Base-by-base conservation (phyloP, 1,284 basidiomycete species). In the Ustilago shanxiensis region DNA sequence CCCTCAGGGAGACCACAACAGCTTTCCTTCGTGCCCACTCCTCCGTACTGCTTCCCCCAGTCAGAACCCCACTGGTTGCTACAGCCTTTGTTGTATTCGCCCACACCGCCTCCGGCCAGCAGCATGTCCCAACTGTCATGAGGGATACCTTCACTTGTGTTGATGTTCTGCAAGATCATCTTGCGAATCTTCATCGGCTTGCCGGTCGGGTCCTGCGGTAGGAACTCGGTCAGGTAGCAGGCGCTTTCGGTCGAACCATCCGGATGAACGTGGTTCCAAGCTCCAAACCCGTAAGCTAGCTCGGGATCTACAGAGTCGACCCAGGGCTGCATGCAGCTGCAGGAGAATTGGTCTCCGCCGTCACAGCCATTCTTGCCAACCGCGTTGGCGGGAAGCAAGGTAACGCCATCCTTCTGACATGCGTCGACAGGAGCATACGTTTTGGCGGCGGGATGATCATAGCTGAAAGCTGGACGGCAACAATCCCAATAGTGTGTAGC, bases 151-250 rank as follows among this genome's bases (percentile, higher is more conserved):
- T 31, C 28, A 13, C 73, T 71, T 16, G 64, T 71, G 49, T 76
- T 76, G 61, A 76, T 67, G 65, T 71, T 71, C 45, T 76, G 73
- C 28, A 76, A 9, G 22, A 76, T 76, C 53, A 76, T 57, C 58
- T 68, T 71, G 37, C 41, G 39, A 5, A 75, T 52, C 50, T 70
- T 66, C 51, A 75, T 51, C 10, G 66, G 37, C 44, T 75, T 75
- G 39, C 63, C 72, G 20, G 31, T 57, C 11, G 63, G 41, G 31
- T 75, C 72, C 20, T 63, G 44, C 13, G 54, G 54, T 18, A 47
- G 33, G 52, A 76, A 71, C 41, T 71, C 58, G 54, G 45, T 44
- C 1, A 58, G 45, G 44, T 67, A 76, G 41, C 73, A 76, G 1
- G 73, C 64, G 20, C 60, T 64, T 14, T 67, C 65, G 55, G 64